A percentile compares a stretch with the other conserved stretches of the same genome.
Evolutionary conservation across 1,139 yeast species (phyloP).

Genomic region (Yamadazyma atmosphaerica): DNA sequence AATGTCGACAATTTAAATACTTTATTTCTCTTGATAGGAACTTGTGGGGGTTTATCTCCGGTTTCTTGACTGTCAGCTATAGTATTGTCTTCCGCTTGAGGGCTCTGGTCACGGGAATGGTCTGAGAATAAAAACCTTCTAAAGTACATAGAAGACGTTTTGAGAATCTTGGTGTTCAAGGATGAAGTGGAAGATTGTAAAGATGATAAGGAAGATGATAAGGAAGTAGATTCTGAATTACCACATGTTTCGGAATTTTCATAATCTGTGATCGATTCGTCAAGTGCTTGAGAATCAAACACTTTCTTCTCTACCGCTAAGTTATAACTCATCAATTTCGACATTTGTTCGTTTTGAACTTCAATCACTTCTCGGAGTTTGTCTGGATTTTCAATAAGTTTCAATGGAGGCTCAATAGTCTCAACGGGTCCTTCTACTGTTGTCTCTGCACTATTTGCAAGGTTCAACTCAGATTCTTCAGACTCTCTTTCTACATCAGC

Average conservation of each 20-base stretch:
- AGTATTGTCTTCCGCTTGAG: slow-evolving; percentile 4
- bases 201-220: slow-evolving; percentile 40
- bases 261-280: slow-evolving; percentile 20
- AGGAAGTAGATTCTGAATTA: slow-evolving; percentile 27
- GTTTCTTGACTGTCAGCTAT: not conserved
- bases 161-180: slow-evolving; percentile 27
- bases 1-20: slow-evolving; percentile 18
- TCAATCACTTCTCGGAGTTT: slow-evolving; percentile 19
- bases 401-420: not conserved
- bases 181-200: slow-evolving; percentile 34
- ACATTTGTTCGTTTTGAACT: slow-evolving; percentile 34
- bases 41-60: slow-evolving; percentile 1
- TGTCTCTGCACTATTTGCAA: not conserved
- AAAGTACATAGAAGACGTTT: slow-evolving; percentile 33
- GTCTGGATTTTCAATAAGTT: slow-evolving; percentile 7
- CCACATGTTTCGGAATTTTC: slow-evolving; percentile 14
- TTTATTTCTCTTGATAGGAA: slow-evolving; percentile 10
- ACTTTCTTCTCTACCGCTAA: slow-evolving; percentile 21
- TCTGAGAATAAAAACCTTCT: slow-evolving; percentile 29
- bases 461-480: not conserved
- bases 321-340: slow-evolving; percentile 23
- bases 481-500: no score
- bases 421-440: not conserved
- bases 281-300: slow-evolving; percentile 22
- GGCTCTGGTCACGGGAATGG: not conserved